Base-by-base conservation (phyloP, 1,284 basidiomycete species). In the Cystobasidiaceae sp. region DNA sequence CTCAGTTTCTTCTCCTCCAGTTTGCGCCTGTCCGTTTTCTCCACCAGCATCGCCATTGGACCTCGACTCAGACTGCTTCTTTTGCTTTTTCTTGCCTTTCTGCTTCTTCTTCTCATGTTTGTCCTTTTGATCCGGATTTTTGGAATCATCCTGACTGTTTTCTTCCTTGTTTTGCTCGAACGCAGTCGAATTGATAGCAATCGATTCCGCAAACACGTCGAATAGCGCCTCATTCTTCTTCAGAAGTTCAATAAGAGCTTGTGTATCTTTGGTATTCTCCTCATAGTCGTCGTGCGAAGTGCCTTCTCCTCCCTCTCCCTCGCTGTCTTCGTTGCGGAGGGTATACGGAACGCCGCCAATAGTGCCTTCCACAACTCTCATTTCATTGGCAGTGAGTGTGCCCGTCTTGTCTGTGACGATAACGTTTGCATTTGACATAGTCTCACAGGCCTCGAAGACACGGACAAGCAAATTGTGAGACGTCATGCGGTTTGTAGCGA, bases 381-480 rank as follows among this genome's bases (percentile, higher is more conserved):
- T 69, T 27, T 69, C 65, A 37, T 69, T 69, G 25, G 67, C 66
- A 2, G 68, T 69, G 15, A 69, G 55, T 17, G 68, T 69, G 11
- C 68, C 68, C 7, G 68, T 69, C 55, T 69, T 69, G 21, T 69
- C 68, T 13, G 68, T 69, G 27, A 67, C 67, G 28, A 69, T 58
- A 17, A 69, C 67, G 41, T 67, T 69, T 8, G 68, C 68, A 34
- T 69, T 69, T 28, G 68, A 67, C 68, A 69, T 69, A 44, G 67
- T 69, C 51, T 69, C 68, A 39, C 68, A 69, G 8, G 68, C 67
- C 43, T 67, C 67, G 34, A 69, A 63, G 1, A 69, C 68, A 50
- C 68, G 55, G 27, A 69, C 68, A 1, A 69, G 58, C 1, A 69
- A 45, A 34, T 69, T 68, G 54, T 68, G 67, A 28, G 65, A 52